Base-by-base conservation (phyloP, 805 yeast genomes). In the Cyberlindnera mississippiensis region DNA sequence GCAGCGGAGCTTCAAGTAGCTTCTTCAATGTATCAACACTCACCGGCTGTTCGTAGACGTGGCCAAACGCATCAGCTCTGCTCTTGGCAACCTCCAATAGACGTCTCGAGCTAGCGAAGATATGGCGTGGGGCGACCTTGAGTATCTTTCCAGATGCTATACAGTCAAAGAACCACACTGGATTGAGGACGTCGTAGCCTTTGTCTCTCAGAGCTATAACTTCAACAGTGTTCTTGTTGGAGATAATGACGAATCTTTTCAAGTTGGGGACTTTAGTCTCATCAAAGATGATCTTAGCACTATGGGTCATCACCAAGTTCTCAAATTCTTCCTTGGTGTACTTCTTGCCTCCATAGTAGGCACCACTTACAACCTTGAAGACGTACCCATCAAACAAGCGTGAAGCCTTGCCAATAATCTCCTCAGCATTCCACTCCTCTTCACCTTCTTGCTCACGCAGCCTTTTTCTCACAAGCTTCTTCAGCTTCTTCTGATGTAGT, bases 81-180 rank as follows among this genome's bases (percentile, higher is more conserved):
- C 41, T 42, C 4, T 33, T 12, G 4, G 73, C 61, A 4, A 44
- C 41, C 1, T 48, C 48, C 15, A 52, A 37, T 17, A 68, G 47
- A 0, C 41, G 44, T 3, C 64, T 57, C 5, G 68, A 66, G 2
- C 72, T 76, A 37, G 50, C 52, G 19, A 74, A 72, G 29, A 82
- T 66, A 52, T 86, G 82, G 16, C 59, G 55, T 1, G 86, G 84
- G 50, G 85, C 95, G 6, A 84, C 50, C 2, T 70, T 71, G 0
- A 86, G 59, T 2, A 78, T 35, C 2, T 51, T 38, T 2, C 59
- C 52, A 12, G 65, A 57, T 14, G 59, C 53, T 3, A 85, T 63
- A 51, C 93, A 79, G 49, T 85, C 90, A 34, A 78, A 66, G 6
- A 87, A 57, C 96, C 96, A 91, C 24, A 63, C 58, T 1, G 95